Conservation (phyloP, 768 basidiomycete species). For the Macrolepiota albuminosa region DNA sequence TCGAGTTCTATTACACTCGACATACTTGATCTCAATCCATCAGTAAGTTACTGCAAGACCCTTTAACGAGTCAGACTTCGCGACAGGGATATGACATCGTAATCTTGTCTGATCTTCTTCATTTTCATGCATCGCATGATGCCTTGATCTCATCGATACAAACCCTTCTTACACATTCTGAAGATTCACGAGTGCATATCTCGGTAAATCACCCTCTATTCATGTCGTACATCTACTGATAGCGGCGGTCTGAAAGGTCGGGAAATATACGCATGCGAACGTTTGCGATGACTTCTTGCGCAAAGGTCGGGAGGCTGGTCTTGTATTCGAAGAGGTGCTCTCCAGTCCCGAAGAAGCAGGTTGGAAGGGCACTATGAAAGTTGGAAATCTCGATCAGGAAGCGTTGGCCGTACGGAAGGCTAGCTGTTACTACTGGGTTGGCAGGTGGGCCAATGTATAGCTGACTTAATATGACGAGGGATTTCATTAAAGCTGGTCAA, state of each 20-base stretch:
- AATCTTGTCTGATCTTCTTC: constrained; percentile 68
- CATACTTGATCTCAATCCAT: not conserved
- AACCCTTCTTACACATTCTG: constrained; percentile 39
- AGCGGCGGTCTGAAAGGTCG: constrained; percentile 29
- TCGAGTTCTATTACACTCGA: not conserved
- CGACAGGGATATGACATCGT: constrained; percentile 47
- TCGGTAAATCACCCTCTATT: constrained; percentile 31
- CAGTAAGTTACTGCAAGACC: constrained; percentile 17
- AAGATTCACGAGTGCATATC: constrained; percentile 45
- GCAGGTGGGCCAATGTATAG: constrained; percentile 32
- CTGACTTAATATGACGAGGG: too few relatives aligned
- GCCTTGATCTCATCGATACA: constrained; percentile 47
- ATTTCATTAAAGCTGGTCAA: not conserved
- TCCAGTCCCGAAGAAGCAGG: constrained; percentile 22
- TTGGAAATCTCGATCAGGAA: constrained; percentile 42
- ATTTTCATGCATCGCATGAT: constrained; percentile 60
- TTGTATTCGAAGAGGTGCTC: constrained; percentile 43
- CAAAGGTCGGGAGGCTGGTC: constrained; percentile 31
- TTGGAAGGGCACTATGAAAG: constrained; percentile 46
- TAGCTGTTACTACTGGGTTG: constrained; percentile 64
- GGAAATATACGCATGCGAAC: constrained; percentile 51
- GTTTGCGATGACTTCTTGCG: constrained; percentile 53
- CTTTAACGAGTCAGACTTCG: not conserved
- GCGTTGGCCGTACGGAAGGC: constrained; percentile 48
- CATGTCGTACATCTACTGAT: not conserved